Base-by-base conservation (phyloP, 495 filamentous ascomycete species). In the Penicillium steckii region DNA sequence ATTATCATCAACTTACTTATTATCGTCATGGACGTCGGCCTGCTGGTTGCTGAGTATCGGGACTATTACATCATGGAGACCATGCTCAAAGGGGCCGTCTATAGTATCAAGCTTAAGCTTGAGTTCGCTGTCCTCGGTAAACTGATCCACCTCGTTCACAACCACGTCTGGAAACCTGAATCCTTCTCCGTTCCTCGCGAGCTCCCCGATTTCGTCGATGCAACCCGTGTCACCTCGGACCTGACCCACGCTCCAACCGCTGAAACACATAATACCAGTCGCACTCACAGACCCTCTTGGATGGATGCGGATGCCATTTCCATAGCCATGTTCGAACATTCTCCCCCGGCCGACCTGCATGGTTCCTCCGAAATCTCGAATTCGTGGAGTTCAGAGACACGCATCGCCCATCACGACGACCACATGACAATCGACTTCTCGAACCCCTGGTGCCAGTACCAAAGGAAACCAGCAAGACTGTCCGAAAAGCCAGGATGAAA, bases 61-160 rank as follows among this genome's bases (percentile, higher is more conserved):
- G 69, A 79, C 51, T 68, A 76, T 40, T 84, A 84, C 49, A 75
- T 79, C 55, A 74, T 84, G 59, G 77, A 86, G 65, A 80, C 80
- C 22, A 77, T 79, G 52, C 71, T 82, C 55, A 85, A 85, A 57
- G 78, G 79, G 22, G 72, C 79, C 47, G 67, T 85, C 26, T 87
- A 87, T 69, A 79, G 77, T 66, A 71, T 86, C 65, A 87, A 87
- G 63, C 69, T 87, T 24, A 85, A 86, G 61, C 70, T 87, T 22
- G 84, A 87, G 57, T 86, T 85, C 62, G 78, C 79, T 41, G 79
- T 85, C 29, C 74, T 87, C 6, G 74, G 74, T 26, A 75, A 78
- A 58, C 62, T 78, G 9, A 67, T 78, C 48, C 65, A 65, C 30
- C 57, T 76, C 33, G 73, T 78, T 42, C 63, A 66, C 38, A 63